Evolutionary conservation across 192 early-diverging fungal genomes (phyloP).

Genomic region (Coemansia biformis): DNA sequence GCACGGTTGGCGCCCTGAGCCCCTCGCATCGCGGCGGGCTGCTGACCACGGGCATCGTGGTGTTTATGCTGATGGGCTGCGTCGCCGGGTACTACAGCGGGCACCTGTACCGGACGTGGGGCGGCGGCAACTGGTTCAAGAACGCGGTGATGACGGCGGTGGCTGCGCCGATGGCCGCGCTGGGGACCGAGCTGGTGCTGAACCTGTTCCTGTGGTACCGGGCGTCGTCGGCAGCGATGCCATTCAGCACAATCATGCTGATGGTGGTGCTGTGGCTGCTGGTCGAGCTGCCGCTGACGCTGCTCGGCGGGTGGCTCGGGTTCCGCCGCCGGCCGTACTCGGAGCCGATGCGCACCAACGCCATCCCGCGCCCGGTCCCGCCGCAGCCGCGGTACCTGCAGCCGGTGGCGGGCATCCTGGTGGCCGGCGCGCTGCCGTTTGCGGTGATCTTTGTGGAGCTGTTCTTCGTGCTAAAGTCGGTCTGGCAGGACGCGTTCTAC

Average conservation of each 20-base stretch:
- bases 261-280: slow-evolving; percentile 75
- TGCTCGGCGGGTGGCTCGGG: slow-evolving; percentile 85
- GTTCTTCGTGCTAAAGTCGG: slow-evolving; percentile 64
- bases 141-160: slow-evolving; percentile 62
- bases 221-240: slow-evolving; percentile 84
- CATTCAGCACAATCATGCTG: slow-evolving; percentile 79
- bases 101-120: slow-evolving; percentile 66
- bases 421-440: slow-evolving; percentile 69
- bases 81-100: slow-evolving; percentile 65
- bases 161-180: slow-evolving; percentile 56
- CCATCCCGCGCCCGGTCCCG: slow-evolving; percentile 89
- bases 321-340: slow-evolving; percentile 70
- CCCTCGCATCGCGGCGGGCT: slow-evolving; percentile 64
- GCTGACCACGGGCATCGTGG: slow-evolving; percentile 50
- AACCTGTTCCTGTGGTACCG: slow-evolving; percentile 85
- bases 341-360: slow-evolving; percentile 83
- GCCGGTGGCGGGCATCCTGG: slow-evolving; percentile 53
- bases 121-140: slow-evolving; percentile 62
- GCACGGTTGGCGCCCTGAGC: slow-evolving; percentile 56
- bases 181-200: slow-evolving; percentile 61
- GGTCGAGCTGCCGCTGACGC: slow-evolving; percentile 70
- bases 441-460: slow-evolving; percentile 68
- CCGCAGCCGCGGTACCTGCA: slow-evolving; percentile 69
- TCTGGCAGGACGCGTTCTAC: slow-evolving; percentile 65
- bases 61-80: slow-evolving; percentile 54